Evolutionary conservation across 2,329 filamentous ascomycete species (phyloP).

Genomic region (Calonectria naviculata): DNA sequence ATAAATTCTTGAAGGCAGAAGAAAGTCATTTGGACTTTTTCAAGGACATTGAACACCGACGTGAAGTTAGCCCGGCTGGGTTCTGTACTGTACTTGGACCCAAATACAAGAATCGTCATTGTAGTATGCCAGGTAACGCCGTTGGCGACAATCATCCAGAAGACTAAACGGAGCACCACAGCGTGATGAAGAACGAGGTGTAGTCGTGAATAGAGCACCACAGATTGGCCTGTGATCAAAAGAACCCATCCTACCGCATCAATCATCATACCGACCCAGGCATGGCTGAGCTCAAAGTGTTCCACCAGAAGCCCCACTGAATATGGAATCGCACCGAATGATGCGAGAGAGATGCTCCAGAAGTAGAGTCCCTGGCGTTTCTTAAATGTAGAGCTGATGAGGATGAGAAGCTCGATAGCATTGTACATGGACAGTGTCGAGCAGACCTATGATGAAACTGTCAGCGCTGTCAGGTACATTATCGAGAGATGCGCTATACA

Average conservation of each 20-base stretch:
- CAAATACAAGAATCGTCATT: conserved; percentile 65
- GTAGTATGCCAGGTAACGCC: conserved; percentile 63
- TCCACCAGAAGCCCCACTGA: neutral
- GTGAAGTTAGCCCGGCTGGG: conserved; percentile 36
- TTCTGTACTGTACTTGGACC: conserved; percentile 52
- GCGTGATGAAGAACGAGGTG: conserved; percentile 67
- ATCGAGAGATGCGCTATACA: neutral
- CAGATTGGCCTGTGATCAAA: conserved; percentile 70
- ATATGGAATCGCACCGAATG: neutral
- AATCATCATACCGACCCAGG: conserved; percentile 25
- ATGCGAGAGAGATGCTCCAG: neutral
- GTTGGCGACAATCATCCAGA: conserved; percentile 67
- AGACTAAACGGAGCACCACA: conserved; percentile 57
- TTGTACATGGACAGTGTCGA: neutral
- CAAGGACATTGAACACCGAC: conserved; percentile 9
- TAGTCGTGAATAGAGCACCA: conserved; percentile 71
- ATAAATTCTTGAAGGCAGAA: neutral
- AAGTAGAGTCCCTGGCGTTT: neutral
- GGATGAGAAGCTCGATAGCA: neutral
- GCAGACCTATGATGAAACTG: neutral
- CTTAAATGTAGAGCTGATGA: neutral
- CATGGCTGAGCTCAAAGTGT: conserved; percentile 12
- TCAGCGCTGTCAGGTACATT: neutral
- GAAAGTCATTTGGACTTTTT: neutral
- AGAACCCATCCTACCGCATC: conserved; percentile 39